Conservation (phyloP, 106 monocot genomes). For the Allium fistulosum region DNA sequence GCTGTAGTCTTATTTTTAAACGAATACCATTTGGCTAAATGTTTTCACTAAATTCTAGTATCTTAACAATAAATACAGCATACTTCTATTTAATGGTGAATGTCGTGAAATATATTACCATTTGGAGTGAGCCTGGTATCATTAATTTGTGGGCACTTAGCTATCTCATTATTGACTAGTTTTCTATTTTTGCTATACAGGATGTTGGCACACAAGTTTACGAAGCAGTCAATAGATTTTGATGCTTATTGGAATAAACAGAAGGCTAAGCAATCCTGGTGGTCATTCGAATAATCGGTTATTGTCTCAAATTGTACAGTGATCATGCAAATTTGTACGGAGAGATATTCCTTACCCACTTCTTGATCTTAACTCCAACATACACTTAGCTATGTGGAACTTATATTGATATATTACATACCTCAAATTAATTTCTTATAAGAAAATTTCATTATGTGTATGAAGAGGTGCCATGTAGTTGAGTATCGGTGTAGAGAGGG, state of each 20-base stretch:
- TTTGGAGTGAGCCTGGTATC: background rate
- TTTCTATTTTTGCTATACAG: constrained; percentile 26
- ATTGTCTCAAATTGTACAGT: constrained; percentile 1
- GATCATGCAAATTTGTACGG: no score
- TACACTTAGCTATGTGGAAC: no score
- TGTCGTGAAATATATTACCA: background rate
- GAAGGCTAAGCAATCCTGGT: constrained; percentile 64
- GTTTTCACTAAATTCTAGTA: no score
- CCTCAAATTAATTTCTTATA: no score
- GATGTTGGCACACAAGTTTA: constrained; percentile 94
- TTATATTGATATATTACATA: no score
- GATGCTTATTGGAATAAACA: constrained; percentile 42
- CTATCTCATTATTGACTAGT: constrained; percentile 2
- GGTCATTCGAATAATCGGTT: constrained; percentile 76
- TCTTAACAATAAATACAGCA: background rate
- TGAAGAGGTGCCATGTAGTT: no score
- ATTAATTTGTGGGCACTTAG: background rate
- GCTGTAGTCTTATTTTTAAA: no score
- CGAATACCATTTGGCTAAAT: no score
- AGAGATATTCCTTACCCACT: no score
- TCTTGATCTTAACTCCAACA: no score
- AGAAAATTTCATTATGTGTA: no score
- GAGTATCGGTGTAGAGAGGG: no score
- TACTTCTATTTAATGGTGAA: background rate
- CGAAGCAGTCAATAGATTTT: constrained; percentile 55